These are phyloP conservation scores for Cavenderia fasciculata DNA, from an alignment of 78 protist species.

Conservation along the genomic window DNA sequence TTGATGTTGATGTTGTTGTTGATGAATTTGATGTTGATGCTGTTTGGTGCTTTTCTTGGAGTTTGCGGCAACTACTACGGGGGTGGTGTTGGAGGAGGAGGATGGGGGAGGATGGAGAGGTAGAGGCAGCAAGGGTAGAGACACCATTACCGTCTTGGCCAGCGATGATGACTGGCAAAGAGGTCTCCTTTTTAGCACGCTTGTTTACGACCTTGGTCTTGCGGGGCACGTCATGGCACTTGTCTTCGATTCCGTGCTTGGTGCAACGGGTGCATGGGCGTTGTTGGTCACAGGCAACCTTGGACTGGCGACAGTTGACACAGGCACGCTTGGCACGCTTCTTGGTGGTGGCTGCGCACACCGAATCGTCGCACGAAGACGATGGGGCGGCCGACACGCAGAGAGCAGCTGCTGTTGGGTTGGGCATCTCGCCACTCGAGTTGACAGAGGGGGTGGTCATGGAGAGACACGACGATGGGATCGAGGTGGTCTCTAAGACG, in stretches of 20 bases:
- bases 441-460: not conserved
- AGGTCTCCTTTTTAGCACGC: constrained; percentile 14
- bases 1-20: not conserved
- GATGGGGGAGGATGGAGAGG: not conserved
- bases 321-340: constrained; percentile 80
- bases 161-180: not conserved
- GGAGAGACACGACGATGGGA: too few species aligned
- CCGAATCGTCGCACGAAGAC: too few species aligned
- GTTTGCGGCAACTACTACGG: too few species aligned
- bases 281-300: constrained; percentile 77
- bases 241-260: constrained; percentile 65
- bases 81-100: not conserved
- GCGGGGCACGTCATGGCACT: constrained; percentile 65
- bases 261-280: constrained; percentile 71
- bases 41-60: too few species aligned
- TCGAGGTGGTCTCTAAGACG: too few species aligned
- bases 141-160: not conserved
- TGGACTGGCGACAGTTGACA: constrained; percentile 61
- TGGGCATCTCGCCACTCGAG: not conserved
- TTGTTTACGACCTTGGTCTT: constrained; percentile 40
- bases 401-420: not conserved
- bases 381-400: too few species aligned
- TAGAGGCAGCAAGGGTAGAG: not conserved
- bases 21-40: not conserved
- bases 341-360: constrained; percentile 41